Base-by-base conservation (phyloP, 306 rosid species). In the Rubus parviflorus region DNA sequence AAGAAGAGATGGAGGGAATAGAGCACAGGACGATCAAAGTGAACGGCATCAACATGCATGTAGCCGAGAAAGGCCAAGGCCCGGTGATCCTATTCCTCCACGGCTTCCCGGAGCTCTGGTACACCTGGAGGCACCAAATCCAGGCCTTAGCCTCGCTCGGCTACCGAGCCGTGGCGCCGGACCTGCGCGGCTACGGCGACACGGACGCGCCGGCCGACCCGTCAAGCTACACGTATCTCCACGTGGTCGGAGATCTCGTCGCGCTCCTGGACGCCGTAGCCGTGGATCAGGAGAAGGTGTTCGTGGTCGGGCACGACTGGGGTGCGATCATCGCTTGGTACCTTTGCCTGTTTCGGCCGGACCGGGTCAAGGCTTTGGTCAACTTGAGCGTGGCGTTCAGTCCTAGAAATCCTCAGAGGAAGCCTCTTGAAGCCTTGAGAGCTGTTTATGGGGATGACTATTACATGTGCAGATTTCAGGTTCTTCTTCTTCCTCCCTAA, bases 221-320 rank as follows among this genome's bases (percentile, higher is more conserved):
- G 2, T 47, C 70, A 0, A 77, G 81, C 52, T 94, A 91, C 89
- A 89, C 96, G 1, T 77, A 52, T 43, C 69, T 91, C 37, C 91
- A 92, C 51, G 58, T 86, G 0, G 91, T 89, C 0, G 98, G 97
- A 0, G 98, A 94, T 75, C 83, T 91, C 0, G n/a, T 89, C 5
- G 96, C 74, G 8, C 82, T 91, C 5, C 52, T 94, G 1, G 90
- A 94, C 7, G 73, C 70, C n/a, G 8, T 94, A 0, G 89, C 87
- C 0, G 66, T 68, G 0, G 77, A 74, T 0, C 69, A 85, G 41
- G 94, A 89, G 60, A 86, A 89, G 78, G 94, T 94, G 79, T 91
- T 86, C 76, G 96, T 94, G 42, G 97, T 94, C 13, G 98, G 83
- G 0, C 98, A 91, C 67, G 97, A 94, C 56, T 91, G 94, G 98